phyloP scores from a whole-genome alignment of 108 stramenopile species.

The Cafeteria roenbergensis region DNA sequence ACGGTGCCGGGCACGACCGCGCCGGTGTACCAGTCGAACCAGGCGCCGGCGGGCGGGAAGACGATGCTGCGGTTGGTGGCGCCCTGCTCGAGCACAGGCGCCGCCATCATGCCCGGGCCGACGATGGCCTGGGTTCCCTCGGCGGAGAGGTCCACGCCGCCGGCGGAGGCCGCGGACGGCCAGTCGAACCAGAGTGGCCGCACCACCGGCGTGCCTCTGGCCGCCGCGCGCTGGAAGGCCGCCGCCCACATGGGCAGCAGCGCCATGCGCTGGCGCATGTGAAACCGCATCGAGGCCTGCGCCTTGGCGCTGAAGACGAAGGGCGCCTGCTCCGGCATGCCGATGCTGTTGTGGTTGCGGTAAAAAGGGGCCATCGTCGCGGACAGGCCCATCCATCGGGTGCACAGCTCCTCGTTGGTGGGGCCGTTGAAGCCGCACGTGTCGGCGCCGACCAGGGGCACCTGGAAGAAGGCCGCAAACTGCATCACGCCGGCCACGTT shows the following conservation, averaged over 20 bases:
- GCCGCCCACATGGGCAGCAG: constrained; percentile 27
- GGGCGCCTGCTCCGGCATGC: constrained; percentile 15
- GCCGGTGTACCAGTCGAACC: too few species aligned
- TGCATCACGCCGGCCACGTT: constrained; percentile 14
- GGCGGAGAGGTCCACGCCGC: background rate
- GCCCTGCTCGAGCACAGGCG: constrained; percentile 23
- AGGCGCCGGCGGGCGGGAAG: too few species aligned
- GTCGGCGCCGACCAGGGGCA: constrained; percentile 30
- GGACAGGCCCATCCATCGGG: constrained; percentile 25
- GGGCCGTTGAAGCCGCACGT: constrained; percentile 26
- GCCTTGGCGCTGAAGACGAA: constrained; percentile 16
- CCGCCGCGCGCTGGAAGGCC: constrained; percentile 16
- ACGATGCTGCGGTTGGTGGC: too few species aligned
- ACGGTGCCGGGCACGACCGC: too few species aligned
- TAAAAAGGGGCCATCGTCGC: constrained; percentile 20
- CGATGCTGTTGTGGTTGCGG: constrained; percentile 25
- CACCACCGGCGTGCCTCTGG: constrained; percentile 1
- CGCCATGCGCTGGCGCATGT: constrained; percentile 17
- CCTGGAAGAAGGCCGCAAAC: constrained; percentile 17
- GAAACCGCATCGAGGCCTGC: background rate
- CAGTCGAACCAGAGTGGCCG: constrained; percentile 18
- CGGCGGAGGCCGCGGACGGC: constrained; percentile 1
- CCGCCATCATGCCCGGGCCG: constrained; percentile 16
- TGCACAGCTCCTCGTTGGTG: constrained; percentile 29
- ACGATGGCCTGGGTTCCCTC: constrained; percentile 20